Base-by-base conservation (phyloP, 805 yeast species). In the Martiniozyma abietophila region DNA sequence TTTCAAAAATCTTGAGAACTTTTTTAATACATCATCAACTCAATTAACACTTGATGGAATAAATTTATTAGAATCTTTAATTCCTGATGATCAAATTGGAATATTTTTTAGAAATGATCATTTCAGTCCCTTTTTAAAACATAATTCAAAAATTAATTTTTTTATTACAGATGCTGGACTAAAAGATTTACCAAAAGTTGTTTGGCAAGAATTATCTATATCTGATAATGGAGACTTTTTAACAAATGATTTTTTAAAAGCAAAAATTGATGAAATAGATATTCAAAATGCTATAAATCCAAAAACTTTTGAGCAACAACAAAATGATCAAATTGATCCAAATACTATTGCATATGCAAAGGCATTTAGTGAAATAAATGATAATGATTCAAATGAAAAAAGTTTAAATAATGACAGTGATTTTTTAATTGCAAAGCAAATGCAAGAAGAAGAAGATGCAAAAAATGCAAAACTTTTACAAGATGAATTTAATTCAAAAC, bases 101-200 rank as follows among this genome's bases (percentile, higher is more conserved):
- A 74, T 89, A 0, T 70, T 89, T 41, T 92, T 88, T 61, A 68
- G 96, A 49, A 89, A 92, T 56, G 88, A 92, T 54, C 96, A 86
- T 54, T 89, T 83, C 56, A 71, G 71, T 43, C 84, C 96, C 0
- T 39, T 41, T 20, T 16, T 36, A 4, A 51, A 88, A 8, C 69
- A 64, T 45, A 77, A 76, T 48, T 53, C 54, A 16, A 55, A 53
- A 12, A 58, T 56, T 26, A 64, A 63, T 19, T 60, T 89, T 21
- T 85, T 71, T 49, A 56, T 72, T 5, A 82, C 92, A 2, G 96
- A 92, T 50, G 60, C 66, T 11, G 85, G 92, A 3, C 80, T 74
- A 47, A 44, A 35, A 3, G 61, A 65, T 26, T 42, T 43, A 23
- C 47, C 53, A 2, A 59, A 67, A n/a, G 68, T 80, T 14, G 83